phyloP scores from a whole-genome alignment of 768 basidiomycete species.

The Lactifluus hygrophoroides region DNA sequence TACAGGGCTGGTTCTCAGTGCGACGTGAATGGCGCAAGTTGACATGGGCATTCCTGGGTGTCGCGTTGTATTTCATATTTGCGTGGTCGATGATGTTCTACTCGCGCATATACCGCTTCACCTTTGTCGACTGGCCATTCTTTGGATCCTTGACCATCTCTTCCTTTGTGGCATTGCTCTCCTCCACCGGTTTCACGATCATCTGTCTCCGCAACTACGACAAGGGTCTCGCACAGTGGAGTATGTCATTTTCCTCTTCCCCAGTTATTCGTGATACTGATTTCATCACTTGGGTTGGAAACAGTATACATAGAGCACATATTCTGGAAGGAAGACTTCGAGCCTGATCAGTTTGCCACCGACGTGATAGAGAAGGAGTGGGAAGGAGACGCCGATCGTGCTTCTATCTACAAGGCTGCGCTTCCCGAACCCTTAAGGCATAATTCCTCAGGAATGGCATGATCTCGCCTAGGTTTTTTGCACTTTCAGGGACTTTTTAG shows the following conservation, averaged over 20 bases:
- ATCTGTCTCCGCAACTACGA: slow-evolving; percentile 46
- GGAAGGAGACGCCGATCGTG: slow-evolving; percentile 11
- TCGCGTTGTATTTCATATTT: slow-evolving; percentile 31
- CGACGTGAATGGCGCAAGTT: slow-evolving; percentile 35
- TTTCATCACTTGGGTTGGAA: neutral
- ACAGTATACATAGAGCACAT: slow-evolving; percentile 11
- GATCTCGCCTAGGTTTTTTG: neutral
- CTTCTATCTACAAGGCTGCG: slow-evolving; percentile 7
- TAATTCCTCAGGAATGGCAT: neutral
- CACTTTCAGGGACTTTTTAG: too few relatives aligned
- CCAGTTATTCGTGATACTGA: neutral
- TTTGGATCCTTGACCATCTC: slow-evolving; percentile 37
- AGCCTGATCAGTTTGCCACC: slow-evolving; percentile 9
- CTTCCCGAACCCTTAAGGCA: slow-evolving; percentile 3
- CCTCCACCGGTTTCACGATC: slow-evolving; percentile 37
- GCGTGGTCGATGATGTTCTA: slow-evolving; percentile 24
- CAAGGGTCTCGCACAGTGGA: slow-evolving; percentile 46
- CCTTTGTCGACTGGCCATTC: slow-evolving; percentile 39
- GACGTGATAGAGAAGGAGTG: slow-evolving; percentile 10
- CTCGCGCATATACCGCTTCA: slow-evolving; percentile 26
- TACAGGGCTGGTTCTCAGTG: slow-evolving; percentile 48
- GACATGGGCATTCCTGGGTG: slow-evolving; percentile 37
- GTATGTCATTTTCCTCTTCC: slow-evolving; percentile 30
- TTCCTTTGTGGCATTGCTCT: slow-evolving; percentile 32
- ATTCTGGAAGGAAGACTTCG: slow-evolving; percentile 3